Percentiles rank a stretch among this genome's conserved stretches.
Evolutionary conservation across 2,329 filamentous ascomycete genomes (phyloP).

Genomic region (Teratosphaeria gauchensis): DNA sequence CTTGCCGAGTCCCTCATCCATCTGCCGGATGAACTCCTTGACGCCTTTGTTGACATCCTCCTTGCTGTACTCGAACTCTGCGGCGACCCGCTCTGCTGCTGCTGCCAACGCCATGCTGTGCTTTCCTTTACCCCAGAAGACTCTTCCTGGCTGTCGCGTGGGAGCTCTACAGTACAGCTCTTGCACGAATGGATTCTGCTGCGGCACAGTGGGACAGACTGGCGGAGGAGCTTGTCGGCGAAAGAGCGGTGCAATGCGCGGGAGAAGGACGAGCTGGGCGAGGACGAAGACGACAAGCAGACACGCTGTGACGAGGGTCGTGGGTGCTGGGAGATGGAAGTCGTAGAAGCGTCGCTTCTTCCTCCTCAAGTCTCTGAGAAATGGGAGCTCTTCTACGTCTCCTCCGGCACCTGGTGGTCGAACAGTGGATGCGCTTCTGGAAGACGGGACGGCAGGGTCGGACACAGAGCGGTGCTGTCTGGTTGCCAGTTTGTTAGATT

Average conservation of each 20-base stretch:
- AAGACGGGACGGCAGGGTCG: slow-evolving; percentile 10
- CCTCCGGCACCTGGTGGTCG: neutral
- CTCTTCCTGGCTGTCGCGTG: slow-evolving; percentile 14
- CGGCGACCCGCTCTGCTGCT: slow-evolving; percentile 70
- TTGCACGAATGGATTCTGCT: slow-evolving; percentile 25
- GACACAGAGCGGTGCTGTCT: slow-evolving; percentile 11
- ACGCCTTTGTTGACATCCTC: slow-evolving; percentile 71
- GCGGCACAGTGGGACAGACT: slow-evolving; percentile 19
- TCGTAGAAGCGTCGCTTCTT: slow-evolving; percentile 2
- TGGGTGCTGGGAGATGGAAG: slow-evolving; percentile 5
- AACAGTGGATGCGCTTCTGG: neutral
- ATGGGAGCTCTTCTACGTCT: slow-evolving; percentile 18
- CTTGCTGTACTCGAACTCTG: slow-evolving; percentile 75
- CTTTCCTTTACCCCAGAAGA: slow-evolving; percentile 13
- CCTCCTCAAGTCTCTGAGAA: slow-evolving; percentile 19
- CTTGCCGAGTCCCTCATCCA: slow-evolving; percentile 75
- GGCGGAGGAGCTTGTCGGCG: slow-evolving; percentile 12
- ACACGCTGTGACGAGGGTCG: slow-evolving; percentile 11
- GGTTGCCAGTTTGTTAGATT: slow-evolving; percentile 8
- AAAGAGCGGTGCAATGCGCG: slow-evolving; percentile 13
- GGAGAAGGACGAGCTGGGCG: slow-evolving; percentile 14
- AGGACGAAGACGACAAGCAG: slow-evolving; percentile 14
- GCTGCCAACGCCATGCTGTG: slow-evolving; percentile 46
- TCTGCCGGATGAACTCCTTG: slow-evolving; percentile 75
- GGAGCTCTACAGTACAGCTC: slow-evolving; percentile 26